Percentiles rank a stretch among this genome's conserved stretches.
Evolutionary conservation across 352 stramenopile species (phyloP).

Genomic region (Pythium sp.): DNA sequence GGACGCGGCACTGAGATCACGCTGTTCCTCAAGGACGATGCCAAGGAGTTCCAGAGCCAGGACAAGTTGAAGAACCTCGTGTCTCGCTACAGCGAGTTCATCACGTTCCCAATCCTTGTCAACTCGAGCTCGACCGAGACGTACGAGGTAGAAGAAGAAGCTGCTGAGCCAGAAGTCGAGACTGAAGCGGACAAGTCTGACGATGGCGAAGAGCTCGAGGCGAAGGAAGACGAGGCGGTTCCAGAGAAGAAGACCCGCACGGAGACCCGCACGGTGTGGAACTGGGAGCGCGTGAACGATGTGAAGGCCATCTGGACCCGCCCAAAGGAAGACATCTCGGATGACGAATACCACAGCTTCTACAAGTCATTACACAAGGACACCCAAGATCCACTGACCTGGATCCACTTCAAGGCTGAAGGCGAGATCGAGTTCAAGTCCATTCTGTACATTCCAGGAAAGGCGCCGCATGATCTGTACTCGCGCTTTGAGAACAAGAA

Average conservation of each 20-base stretch:
- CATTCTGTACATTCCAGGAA: constrained; percentile 96
- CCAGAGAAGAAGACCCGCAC: constrained; percentile 83
- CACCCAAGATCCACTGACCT: constrained; percentile 88
- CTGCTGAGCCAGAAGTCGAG: constrained; percentile 58
- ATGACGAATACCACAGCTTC: constrained; percentile 99
- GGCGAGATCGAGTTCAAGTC: constrained; percentile 99
- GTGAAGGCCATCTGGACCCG: constrained; percentile 98
- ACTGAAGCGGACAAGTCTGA: constrained; percentile 62
- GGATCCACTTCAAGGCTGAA: constrained; percentile 99
- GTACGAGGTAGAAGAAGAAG: constrained; percentile 89
- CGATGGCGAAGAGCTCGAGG: constrained; percentile 49
- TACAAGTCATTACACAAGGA: constrained; percentile 96
- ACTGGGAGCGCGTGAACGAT: constrained; percentile 97
- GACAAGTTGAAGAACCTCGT: constrained; percentile 95
- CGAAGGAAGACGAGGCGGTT: constrained; percentile 45
- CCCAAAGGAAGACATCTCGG: constrained; percentile 94
- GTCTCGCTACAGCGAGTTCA: constrained; percentile 99
- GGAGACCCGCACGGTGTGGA: constrained; percentile 93
- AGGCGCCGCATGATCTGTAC: constrained; percentile 85
- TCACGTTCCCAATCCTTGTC: constrained; percentile 99
- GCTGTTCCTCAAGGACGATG: constrained; percentile 98
- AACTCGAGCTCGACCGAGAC: constrained; percentile 90
- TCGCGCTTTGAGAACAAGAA: constrained; percentile 91
- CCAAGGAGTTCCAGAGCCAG: constrained; percentile 94
- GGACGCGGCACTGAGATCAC: constrained; percentile 98